These are phyloP conservation scores for Microbotryum scabiosae DNA, from an alignment of 1,284 basidiomycete genomes.

Conservation along the genomic window DNA sequence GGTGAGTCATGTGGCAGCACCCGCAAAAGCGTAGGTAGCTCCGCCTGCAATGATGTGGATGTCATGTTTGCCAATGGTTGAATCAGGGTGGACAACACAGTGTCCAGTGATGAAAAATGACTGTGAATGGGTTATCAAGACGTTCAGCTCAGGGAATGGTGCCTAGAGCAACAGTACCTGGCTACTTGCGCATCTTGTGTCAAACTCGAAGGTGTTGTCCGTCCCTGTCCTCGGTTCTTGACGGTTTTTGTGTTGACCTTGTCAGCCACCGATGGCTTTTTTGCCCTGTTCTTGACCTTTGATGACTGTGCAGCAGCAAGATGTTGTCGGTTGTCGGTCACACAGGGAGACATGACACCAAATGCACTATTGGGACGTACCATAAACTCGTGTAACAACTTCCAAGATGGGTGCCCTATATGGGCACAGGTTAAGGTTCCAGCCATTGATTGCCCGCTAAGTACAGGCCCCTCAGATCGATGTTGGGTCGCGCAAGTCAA, in stretches of 20 bases:
- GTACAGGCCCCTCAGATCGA: too few relatives aligned
- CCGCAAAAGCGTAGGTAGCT: constrained; percentile 23
- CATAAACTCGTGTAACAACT: constrained; percentile 12
- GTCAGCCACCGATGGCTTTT: constrained; percentile 21
- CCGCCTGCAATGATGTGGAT: neutral
- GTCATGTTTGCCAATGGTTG: constrained; percentile 11
- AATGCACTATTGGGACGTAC: constrained; percentile 2
- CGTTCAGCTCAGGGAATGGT: too few relatives aligned
- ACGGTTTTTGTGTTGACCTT: constrained; percentile 15
- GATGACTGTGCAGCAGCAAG: constrained; percentile 5
- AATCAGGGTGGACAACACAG: constrained; percentile 20
- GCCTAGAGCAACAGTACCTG: constrained; percentile 1
- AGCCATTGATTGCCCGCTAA: too few relatives aligned
- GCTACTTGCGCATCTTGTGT: constrained; percentile 17
- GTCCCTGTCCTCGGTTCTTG: neutral
- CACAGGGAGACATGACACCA: too few relatives aligned
- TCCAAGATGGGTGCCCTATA: too few relatives aligned
- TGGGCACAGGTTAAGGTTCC: too few relatives aligned
- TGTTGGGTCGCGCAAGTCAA: too few relatives aligned
- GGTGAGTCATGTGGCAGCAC: constrained; percentile 13
- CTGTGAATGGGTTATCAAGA: neutral
- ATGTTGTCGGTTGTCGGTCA: neutral
- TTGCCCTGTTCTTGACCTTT: constrained; percentile 24
- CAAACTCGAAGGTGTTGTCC: neutral
- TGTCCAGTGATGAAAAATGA: constrained; percentile 25